Conservation (phyloP, 2,329 filamentous ascomycete species). For the Coniochaeta pulveracea region DNA sequence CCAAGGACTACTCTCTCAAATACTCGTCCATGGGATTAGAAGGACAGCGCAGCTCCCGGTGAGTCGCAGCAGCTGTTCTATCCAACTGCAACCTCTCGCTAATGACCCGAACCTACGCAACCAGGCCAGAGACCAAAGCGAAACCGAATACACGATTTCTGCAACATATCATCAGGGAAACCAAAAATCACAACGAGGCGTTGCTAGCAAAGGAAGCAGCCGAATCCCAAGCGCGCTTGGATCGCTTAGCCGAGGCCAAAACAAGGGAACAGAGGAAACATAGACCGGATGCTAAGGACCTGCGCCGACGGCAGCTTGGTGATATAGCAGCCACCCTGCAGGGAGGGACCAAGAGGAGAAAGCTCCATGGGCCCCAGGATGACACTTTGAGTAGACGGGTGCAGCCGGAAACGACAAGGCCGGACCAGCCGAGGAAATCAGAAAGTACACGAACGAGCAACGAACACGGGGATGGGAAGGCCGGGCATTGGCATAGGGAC, state of each 20-base stretch:
- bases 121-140: constrained; percentile 54
- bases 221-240: constrained; percentile 63
- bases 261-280: constrained; percentile 30
- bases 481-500: background rate
- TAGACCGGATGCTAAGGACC: constrained; percentile 36
- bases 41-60: constrained; percentile 34
- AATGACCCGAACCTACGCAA: background rate
- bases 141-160: constrained; percentile 91
- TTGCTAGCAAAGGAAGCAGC: constrained; percentile 74
- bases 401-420: constrained; percentile 1
- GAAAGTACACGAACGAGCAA: background rate
- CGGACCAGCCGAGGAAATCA: background rate
- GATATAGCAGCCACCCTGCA: constrained; percentile 48
- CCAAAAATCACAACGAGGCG: constrained; percentile 79
- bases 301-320: constrained; percentile 46
- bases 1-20: constrained; percentile 58
- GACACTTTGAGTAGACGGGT: background rate
- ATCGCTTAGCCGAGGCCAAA: constrained; percentile 41
- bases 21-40: constrained; percentile 67
- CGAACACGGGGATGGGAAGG: constrained; percentile 1
- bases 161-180: constrained; percentile 77
- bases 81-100: background rate
- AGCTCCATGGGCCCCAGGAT: no score
- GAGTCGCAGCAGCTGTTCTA: background rate
- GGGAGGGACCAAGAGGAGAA: constrained; percentile 16